Percentiles rank a stretch among this genome's conserved stretches.
phyloP scores from a whole-genome alignment of 2,329 filamentous ascomycete species.

The Sclerotiophoma versabilis region DNA sequence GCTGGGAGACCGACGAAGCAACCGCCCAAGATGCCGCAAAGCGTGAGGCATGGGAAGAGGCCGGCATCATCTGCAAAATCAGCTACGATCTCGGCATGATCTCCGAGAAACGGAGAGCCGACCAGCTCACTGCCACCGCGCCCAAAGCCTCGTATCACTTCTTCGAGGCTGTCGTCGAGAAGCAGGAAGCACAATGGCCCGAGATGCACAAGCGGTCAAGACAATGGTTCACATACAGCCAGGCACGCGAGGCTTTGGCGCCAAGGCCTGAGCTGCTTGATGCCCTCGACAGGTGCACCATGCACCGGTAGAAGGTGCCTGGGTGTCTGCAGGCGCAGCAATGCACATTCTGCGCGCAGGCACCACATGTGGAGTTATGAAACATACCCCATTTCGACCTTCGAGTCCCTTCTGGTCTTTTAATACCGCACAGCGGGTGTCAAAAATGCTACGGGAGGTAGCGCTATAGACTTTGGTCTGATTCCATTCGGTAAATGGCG shows the following conservation, averaged over 20 bases:
- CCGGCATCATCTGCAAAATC: slow-evolving; percentile 85
- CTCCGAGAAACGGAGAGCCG: slow-evolving; percentile 72
- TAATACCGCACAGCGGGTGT: slow-evolving; percentile 43
- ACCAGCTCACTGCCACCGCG: slow-evolving; percentile 62
- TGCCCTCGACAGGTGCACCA: slow-evolving; percentile 80
- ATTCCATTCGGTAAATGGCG: slow-evolving; percentile 33
- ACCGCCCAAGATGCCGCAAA: slow-evolving; percentile 82
- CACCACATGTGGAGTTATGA: slow-evolving; percentile 8
- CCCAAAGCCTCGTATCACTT: slow-evolving; percentile 82
- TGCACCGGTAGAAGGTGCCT: slow-evolving; percentile 44
- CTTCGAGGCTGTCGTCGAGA: slow-evolving; percentile 86
- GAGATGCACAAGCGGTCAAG: slow-evolving; percentile 91
- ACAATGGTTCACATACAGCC: slow-evolving; percentile 84
- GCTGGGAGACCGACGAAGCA: slow-evolving; percentile 94
- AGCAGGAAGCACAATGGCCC: slow-evolving; percentile 88
- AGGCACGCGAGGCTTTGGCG: slow-evolving; percentile 79
- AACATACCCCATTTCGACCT: slow-evolving; percentile 17
- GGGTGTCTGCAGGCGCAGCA: slow-evolving; percentile 19
- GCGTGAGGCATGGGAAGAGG: slow-evolving; percentile 98
- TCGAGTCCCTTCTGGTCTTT: slow-evolving; percentile 23
- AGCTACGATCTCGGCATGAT: slow-evolving; percentile 87
- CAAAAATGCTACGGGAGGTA: slow-evolving; percentile 37
- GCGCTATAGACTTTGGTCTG: slow-evolving; percentile 35
- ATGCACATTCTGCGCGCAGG: slow-evolving; percentile 16
- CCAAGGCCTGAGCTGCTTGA: slow-evolving; percentile 86